Conservation (phyloP, 345 rosid genomes). For the Eutrema heterophyllum region DNA sequence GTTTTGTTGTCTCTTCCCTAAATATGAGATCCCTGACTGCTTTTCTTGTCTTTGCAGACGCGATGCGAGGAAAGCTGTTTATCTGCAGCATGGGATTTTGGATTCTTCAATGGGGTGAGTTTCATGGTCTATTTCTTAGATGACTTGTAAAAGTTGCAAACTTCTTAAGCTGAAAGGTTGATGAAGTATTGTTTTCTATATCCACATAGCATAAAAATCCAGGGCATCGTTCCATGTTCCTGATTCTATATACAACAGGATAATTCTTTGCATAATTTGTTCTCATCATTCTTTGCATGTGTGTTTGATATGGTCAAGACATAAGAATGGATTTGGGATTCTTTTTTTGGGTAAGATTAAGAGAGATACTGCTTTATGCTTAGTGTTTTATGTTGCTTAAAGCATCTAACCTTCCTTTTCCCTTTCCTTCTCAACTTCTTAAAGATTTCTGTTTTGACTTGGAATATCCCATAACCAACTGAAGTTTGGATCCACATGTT, state of each 20-base stretch:
- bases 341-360: not conserved
- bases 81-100: constrained; percentile 84
- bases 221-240: not conserved
- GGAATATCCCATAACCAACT: not conserved
- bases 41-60: constrained; percentile 48
- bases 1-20: not conserved
- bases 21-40: constrained; percentile 10
- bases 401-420: not conserved
- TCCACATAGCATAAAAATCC: not conserved
- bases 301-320: not conserved
- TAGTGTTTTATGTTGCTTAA: not conserved
- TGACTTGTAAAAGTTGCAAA: not conserved
- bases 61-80: constrained; percentile 86
- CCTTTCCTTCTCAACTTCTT: not conserved
- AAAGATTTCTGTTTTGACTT: not conserved
- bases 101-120: constrained; percentile 98
- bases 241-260: not conserved
- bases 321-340: not conserved
- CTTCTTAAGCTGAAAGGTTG: constrained; percentile 3
- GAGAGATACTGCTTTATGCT: not conserved
- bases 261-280: not conserved
- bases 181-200: not conserved
- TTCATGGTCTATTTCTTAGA: constrained; percentile 3
- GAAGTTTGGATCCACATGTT: not conserved
- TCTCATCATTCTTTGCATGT: not conserved